Conservation (phyloP, 805 yeast genomes). For the Tetrapisispora pingtungensis region DNA sequence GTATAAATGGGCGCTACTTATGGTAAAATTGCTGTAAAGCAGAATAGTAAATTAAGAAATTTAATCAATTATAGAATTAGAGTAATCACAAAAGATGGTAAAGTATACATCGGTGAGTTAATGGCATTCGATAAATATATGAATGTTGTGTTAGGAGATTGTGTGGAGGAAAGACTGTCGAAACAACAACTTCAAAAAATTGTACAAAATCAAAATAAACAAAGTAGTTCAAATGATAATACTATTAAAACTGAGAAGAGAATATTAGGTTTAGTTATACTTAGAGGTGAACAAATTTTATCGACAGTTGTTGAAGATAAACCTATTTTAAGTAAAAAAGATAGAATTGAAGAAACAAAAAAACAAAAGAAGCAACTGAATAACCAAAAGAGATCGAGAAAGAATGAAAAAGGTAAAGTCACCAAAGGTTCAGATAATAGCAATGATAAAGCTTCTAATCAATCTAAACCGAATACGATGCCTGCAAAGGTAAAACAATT, state of each 20-base stretch:
- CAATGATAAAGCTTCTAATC: constrained; percentile 12
- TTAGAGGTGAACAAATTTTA: constrained; percentile 83
- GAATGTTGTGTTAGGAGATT: constrained; percentile 75
- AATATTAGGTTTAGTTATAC: constrained; percentile 65
- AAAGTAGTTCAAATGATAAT: constrained; percentile 4
- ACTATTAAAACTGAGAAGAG: constrained; percentile 57
- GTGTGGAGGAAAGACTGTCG: constrained; percentile 74
- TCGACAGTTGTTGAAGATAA: constrained; percentile 51
- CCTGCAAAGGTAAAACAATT: constrained; percentile 30
- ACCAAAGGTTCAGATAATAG: constrained; percentile 2
- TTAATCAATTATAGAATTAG: constrained; percentile 64
- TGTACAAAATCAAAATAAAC: neutral
- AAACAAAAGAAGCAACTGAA: constrained; percentile 28
- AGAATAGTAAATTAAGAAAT: constrained; percentile 36
- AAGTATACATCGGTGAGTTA: constrained; percentile 68
- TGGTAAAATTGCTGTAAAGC: constrained; percentile 12
- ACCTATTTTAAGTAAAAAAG: constrained; percentile 39
- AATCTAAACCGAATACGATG: constrained; percentile 24
- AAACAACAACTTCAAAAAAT: constrained; percentile 39
- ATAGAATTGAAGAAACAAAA: constrained; percentile 25
- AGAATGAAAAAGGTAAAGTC: constrained; percentile 9
- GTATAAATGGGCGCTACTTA: neutral
- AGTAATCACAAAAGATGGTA: constrained; percentile 66
- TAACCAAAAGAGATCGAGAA: constrained; percentile 21
- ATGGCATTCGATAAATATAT: constrained; percentile 83